These are phyloP conservation scores for Leishmania braziliensis DNA, from an alignment of 208 protist species.

Conservation along the genomic window DNA sequence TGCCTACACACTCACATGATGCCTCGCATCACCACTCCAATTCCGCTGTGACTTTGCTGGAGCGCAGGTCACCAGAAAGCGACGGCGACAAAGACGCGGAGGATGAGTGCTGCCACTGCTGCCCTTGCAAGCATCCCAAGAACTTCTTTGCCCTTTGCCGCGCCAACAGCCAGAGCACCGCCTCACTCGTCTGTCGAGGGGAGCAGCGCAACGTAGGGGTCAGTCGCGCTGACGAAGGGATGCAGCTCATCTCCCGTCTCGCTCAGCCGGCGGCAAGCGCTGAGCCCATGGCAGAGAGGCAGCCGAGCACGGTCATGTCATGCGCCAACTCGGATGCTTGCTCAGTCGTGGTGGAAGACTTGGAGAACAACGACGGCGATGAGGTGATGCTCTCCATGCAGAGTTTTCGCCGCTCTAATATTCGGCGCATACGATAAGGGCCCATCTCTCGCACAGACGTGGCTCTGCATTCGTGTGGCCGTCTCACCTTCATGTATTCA, in stretches of 20 bases:
- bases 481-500: neutral
- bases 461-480: neutral
- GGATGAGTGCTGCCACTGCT: slow-evolving; percentile 50
- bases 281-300: neutral
- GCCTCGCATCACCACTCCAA: neutral
- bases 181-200: neutral
- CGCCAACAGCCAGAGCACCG: neutral
- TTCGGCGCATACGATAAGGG: slow-evolving; percentile 25
- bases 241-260: neutral
- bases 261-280: neutral
- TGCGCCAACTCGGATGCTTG: neutral
- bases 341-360: slow-evolving; percentile 22
- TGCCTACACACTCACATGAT: neutral
- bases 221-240: neutral
- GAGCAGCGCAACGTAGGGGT: neutral
- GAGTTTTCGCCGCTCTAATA: slow-evolving; percentile 38
- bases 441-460: neutral
- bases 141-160: slow-evolving; percentile 43
- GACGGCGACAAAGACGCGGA: slow-evolving; percentile 6
- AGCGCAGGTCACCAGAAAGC: neutral
- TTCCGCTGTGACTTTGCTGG: neutral
- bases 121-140: slow-evolving; percentile 42
- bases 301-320: neutral
- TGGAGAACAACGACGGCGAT: slow-evolving; percentile 37
- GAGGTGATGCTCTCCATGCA: slow-evolving; percentile 54